Base-by-base conservation (phyloP, 2,329 filamentous ascomycete genomes). In the Trichoderma koningii region DNA sequence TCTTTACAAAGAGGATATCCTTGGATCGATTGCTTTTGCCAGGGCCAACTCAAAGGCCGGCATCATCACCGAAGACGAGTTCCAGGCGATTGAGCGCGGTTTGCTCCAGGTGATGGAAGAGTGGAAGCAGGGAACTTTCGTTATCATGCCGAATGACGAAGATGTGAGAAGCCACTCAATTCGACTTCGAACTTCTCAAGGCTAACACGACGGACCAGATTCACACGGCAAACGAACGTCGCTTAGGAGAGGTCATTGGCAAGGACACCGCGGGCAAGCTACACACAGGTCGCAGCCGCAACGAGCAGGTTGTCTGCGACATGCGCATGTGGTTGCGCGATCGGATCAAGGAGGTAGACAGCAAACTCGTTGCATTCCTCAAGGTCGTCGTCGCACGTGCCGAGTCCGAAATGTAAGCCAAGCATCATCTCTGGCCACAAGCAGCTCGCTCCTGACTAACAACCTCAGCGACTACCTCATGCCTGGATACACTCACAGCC, bases 291-390 rank as follows among this genome's bases (percentile, higher is more conserved):
- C 89, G 93, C 60, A 93, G 89, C 76, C 86, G 93, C 71, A 97
- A 97, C 73, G 93, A 97, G 78, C 93, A 97, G 79, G 87, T 96
- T 64, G 92, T 89, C 55, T 93, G 89, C 23, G 92, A 96, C 73
- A 94, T 97, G 90, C 88, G 92, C 67, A 81, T 97, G 76, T 97
- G 92, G 92, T 79, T 96, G 0, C 48, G 48, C 7, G 14, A 93
- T 69, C 84, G 90, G 79, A 80, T 97, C 65, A 83, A 83, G 64
- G 81, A 82, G 68, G 86, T 96, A 59, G 91, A 96, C 71, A 76
- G 71, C 42, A 86, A 88, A 71, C 82, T 97, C 5, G 81, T 86
- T 50, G 83, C 86, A 63, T 85, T 96, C 70, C 80, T 97, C 47
- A 81, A 85, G 71, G 89, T 93, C 55, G 85, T 88, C 15, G 83